Evolutionary conservation across 768 basidiomycete species (phyloP).

Genomic region (Kondoa subrosea): DNA sequence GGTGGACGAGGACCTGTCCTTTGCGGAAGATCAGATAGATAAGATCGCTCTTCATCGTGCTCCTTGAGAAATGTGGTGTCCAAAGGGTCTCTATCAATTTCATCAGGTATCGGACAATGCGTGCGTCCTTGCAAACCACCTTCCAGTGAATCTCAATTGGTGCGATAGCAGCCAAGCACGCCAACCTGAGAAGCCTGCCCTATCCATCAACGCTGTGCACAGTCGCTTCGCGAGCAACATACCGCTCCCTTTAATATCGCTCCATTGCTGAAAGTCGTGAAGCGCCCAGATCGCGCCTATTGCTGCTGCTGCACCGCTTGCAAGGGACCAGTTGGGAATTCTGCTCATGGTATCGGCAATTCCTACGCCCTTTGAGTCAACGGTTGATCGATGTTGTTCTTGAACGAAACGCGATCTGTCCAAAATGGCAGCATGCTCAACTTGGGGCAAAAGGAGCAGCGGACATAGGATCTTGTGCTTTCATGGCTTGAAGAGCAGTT

Average conservation of each 20-base stretch:
- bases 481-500: too few species aligned
- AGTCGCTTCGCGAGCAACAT: too few species aligned
- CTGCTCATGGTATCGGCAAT: too few species aligned
- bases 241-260: neutral
- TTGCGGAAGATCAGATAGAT: neutral
- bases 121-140: neutral
- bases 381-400: too few species aligned
- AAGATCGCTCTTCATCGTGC: neutral
- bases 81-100: neutral
- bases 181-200: neutral
- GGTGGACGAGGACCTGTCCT: neutral
- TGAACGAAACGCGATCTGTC: too few species aligned
- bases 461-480: too few species aligned
- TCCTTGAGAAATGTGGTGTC: neutral
- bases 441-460: too few species aligned
- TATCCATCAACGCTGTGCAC: too few species aligned
- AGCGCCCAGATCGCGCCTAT: neutral
- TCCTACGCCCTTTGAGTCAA: too few species aligned
- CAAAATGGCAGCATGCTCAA: too few species aligned
- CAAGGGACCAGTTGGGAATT: neutral
- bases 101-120: neutral
- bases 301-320: neutral
- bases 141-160: neutral
- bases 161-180: neutral
- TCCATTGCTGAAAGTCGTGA: neutral